Base-by-base conservation (phyloP, 306 rosid genomes). In the Delonix regia region DNA sequence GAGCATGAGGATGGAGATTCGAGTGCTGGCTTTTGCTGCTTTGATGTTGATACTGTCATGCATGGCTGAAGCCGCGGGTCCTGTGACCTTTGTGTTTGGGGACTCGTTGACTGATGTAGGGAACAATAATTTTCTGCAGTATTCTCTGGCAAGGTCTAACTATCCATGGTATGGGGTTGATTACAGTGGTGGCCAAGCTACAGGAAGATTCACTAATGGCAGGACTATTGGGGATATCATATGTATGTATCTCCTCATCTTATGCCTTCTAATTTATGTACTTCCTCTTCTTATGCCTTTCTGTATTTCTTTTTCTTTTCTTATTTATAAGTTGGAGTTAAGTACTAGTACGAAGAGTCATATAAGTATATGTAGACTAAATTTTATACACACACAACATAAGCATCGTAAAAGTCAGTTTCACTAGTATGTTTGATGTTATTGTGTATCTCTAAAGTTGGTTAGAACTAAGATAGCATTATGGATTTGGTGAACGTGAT, bases 131-230 rank as follows among this genome's bases (percentile, higher is more conserved):
- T 89, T 56, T 70, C 71, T 90, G 52, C 95, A 87, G 63, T 86
- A 87, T 72, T 92, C 97, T 41, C 86, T 92, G 19, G 98, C 98
- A 0, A 92, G 73, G 73, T 90, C 92, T 4, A 86, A 94, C 60
- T 92, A 79, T 78, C 97, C 98, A 4, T 90, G 94, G 94, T 94
- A 94, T 78, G 98, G 98, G 0, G 48, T 94, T 55, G 98, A 92
- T 84, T 94, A 88, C 25, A 47, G 71, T 19, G 91, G 94, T 21
- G 88, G 97, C 53, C 91, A 81, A 53, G 76, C 97, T 14, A 90
- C 98, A 9, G 98, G 98, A 28, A 89, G 97, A 81, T 94, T 90
- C 93, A 82, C 85, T 48, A 94, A 94, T 78, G 98, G 98, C 38
- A 90, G 94, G 84, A 94, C 97, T 21, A 92, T 92, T 79, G 97